Conservation (phyloP, 768 basidiomycete species). For the Fomitopsis pulvina region DNA sequence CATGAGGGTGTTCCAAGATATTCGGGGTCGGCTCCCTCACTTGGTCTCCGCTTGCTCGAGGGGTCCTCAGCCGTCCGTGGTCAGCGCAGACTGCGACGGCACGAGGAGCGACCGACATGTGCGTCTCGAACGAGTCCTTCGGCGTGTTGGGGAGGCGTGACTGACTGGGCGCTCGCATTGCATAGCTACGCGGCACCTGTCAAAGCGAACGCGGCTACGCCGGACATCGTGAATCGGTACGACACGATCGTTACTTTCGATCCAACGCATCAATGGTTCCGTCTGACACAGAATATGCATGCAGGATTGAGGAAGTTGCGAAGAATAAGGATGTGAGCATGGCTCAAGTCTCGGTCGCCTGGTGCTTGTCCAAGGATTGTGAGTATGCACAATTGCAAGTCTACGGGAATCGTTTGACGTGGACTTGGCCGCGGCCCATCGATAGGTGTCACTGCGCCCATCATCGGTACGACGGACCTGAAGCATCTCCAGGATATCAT, state of each 20-base stretch:
- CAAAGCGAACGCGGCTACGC: neutral
- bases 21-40: neutral
- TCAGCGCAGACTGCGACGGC: no score
- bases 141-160: no score
- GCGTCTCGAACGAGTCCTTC: no score
- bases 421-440: neutral
- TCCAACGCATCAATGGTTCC: neutral
- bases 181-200: neutral
- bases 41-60: no score
- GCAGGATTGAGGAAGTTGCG: constrained; percentile 32
- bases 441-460: constrained; percentile 13
- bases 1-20: neutral
- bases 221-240: neutral
- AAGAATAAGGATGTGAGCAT: constrained; percentile 29
- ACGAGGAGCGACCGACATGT: no score
- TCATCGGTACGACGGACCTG: constrained; percentile 28
- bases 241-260: constrained; percentile 12
- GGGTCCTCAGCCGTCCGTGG: no score
- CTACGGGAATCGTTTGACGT: neutral
- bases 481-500: constrained; percentile 32
- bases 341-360: constrained; percentile 27
- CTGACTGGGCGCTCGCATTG: no score
- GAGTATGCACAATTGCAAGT: neutral
- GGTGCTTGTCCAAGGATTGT: constrained; percentile 6
- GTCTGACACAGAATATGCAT: neutral